These are phyloP conservation scores for Cercospora canescens DNA, from an alignment of 2,329 filamentous ascomycete species.

Conservation along the genomic window DNA sequence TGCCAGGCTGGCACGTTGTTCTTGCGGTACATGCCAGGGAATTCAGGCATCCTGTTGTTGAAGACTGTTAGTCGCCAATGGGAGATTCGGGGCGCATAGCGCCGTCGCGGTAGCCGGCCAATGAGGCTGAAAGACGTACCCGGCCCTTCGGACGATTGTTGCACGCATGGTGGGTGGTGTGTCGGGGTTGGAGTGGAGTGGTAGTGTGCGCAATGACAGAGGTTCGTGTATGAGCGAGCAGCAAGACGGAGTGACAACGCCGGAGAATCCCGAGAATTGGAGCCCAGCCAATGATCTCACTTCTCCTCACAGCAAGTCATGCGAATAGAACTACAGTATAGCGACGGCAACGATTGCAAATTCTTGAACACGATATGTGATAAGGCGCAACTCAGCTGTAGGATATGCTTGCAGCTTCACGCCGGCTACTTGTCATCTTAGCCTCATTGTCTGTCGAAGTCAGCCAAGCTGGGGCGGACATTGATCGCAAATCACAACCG, in stretches of 20 bases:
- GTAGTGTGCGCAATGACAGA: neutral
- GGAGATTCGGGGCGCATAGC: neutral
- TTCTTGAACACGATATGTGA: neutral
- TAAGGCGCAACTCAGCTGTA: neutral
- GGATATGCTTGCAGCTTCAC: too few relatives aligned
- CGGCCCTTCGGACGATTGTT: slow-evolving; percentile 13
- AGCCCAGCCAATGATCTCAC: slow-evolving; percentile 1
- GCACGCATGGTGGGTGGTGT: slow-evolving; percentile 17
- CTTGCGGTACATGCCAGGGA: slow-evolving; percentile 61
- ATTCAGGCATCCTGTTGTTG: slow-evolving; percentile 18
- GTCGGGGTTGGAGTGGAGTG: neutral
- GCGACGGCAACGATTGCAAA: neutral
- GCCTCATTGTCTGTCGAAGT: too few relatives aligned
- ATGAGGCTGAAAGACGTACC: slow-evolving; percentile 1
- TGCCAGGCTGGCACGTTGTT: slow-evolving; percentile 78
- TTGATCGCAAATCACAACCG: neutral
- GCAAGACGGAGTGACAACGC: neutral
- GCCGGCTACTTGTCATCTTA: too few relatives aligned
- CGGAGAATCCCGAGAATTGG: neutral
- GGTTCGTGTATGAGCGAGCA: neutral
- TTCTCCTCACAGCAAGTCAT: neutral
- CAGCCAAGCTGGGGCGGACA: neutral
- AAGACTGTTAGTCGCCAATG: slow-evolving; percentile 8
- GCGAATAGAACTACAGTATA: neutral
- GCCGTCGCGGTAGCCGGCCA: neutral